Conservation (phyloP, 768 basidiomycete genomes). For the Gymnopilus dilepis region DNA sequence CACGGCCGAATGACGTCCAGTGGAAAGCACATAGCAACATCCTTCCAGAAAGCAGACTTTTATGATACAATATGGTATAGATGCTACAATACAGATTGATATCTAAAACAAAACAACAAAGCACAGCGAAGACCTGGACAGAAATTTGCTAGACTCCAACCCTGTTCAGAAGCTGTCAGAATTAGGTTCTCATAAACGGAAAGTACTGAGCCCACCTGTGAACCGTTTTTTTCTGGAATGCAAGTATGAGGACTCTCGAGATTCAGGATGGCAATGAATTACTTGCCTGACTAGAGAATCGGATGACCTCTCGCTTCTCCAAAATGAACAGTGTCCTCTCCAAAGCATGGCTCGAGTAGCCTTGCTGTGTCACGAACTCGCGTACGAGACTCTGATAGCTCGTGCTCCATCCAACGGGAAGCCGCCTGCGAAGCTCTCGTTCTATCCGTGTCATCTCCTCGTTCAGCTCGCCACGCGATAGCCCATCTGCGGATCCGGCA, state of each 20-base stretch:
- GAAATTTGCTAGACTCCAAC: constrained; percentile 23
- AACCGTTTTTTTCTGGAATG: constrained; percentile 50
- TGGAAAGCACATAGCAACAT: no score
- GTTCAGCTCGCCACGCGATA: constrained; percentile 89
- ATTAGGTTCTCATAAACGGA: neutral
- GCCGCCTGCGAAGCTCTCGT: constrained; percentile 77
- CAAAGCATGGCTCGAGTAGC: constrained; percentile 87
- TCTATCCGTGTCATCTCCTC: constrained; percentile 94
- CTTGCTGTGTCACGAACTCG: constrained; percentile 94
- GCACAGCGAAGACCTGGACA: constrained; percentile 2
- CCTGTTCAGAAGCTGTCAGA: neutral
- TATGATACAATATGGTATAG: constrained; percentile 12
- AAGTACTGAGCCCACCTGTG: constrained; percentile 35
- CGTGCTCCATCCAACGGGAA: constrained; percentile 96
- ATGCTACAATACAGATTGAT: constrained; percentile 18
- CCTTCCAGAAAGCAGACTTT: neutral
- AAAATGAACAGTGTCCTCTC: constrained; percentile 90
- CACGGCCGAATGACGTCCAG: no score
- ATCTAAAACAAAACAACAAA: constrained; percentile 12
- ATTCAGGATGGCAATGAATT: constrained; percentile 3
- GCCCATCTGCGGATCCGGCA: constrained; percentile 90
- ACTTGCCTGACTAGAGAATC: constrained; percentile 78
- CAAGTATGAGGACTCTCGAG: constrained; percentile 5
- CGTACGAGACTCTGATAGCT: constrained; percentile 92
- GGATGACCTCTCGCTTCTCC: constrained; percentile 94